These are phyloP conservation scores for Microbotryum lychnidis-dioicae DNA, from an alignment of 1,284 basidiomycete species.

Conservation along the genomic window DNA sequence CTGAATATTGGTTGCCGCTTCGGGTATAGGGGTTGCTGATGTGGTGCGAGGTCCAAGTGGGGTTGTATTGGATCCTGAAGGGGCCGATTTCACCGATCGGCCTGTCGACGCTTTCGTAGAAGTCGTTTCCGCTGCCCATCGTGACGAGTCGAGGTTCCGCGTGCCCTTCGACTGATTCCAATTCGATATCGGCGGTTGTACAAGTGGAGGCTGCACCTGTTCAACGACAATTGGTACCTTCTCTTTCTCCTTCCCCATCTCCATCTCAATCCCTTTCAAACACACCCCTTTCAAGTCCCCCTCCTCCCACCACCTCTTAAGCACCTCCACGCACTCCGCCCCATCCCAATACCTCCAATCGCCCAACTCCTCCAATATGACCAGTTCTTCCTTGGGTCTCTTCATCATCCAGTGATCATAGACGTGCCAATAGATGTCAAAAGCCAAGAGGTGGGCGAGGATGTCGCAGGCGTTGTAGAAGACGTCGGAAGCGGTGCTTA, in stretches of 20 bases:
- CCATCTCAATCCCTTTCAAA: constrained; percentile 4
- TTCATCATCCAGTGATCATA: not conserved
- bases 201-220: not conserved
- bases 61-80: not conserved
- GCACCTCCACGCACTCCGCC: not conserved
- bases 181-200: not conserved
- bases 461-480: constrained; percentile 15
- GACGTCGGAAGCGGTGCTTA: constrained; percentile 6
- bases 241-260: not conserved
- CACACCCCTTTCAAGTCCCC: constrained; percentile 14
- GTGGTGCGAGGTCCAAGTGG: not conserved
- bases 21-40: not conserved
- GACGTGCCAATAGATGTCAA: constrained; percentile 12
- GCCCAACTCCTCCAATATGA: constrained; percentile 8
- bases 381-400: not conserved
- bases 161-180: not conserved
- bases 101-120: not conserved
- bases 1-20: not conserved
- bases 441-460: constrained; percentile 16
- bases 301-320: constrained; percentile 17
- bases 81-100: too few species aligned
- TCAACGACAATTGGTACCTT: not conserved
- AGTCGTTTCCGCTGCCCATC: not conserved
- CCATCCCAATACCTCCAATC: constrained; percentile 24
- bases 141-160: not conserved